Conservation (phyloP, 345 rosid genomes). For the Litchi chinensis region DNA sequence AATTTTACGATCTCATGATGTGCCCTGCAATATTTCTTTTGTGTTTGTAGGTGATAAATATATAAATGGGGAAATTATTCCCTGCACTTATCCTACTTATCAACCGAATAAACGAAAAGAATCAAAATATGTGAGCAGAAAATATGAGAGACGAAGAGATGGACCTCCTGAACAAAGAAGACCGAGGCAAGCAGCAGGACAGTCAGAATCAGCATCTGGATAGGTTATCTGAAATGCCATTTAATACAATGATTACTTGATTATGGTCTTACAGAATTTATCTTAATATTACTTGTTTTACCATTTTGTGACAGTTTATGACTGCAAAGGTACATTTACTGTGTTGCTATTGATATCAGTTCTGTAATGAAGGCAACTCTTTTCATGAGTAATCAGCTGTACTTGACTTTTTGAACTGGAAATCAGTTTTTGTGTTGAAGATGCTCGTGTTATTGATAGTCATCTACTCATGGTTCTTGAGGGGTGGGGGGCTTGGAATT, state of each 20-base stretch:
- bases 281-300: background rate
- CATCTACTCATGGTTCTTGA: background rate
- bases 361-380: background rate
- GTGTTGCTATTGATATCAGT: background rate
- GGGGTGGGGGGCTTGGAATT: too few relatives aligned
- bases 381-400: background rate
- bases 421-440: background rate
- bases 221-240: constrained; percentile 12
- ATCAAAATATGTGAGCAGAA: constrained; percentile 59
- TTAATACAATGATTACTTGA: background rate
- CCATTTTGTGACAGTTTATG: background rate
- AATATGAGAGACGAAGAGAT: constrained; percentile 80
- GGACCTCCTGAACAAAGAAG: constrained; percentile 74
- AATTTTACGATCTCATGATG: background rate
- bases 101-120: constrained; percentile 77
- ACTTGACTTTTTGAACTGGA: background rate
- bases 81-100: constrained; percentile 91
- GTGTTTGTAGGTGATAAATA: constrained; percentile 75
- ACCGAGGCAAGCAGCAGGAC: constrained; percentile 55
- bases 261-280: background rate
- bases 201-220: constrained; percentile 56
- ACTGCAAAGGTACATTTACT: background rate
- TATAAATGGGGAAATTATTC: constrained; percentile 88
- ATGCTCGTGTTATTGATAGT: background rate
- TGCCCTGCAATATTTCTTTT: background rate